Evolutionary conservation across 78 protist genomes (phyloP), one percentile per base, ranked within the genome.

Genomic region (Dictyostelium capitatum): DNA sequence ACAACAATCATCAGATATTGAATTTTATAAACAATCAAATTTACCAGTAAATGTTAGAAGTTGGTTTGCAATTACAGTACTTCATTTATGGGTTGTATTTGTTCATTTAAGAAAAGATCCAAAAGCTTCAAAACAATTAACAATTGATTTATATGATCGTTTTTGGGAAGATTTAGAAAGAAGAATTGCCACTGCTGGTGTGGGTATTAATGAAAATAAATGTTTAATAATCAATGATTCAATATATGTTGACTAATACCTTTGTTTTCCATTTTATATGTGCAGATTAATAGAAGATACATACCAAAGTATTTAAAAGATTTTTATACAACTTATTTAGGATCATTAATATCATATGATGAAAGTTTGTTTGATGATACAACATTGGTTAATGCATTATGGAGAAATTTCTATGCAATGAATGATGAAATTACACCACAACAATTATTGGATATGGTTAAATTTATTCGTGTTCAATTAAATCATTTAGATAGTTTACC

Each of bases 161-260:
- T 87, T 77, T 77, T 87, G 93, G 93, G 93, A 87, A n/a, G 93
- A 87, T 77, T 65, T 87, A 43, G 93, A 77, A 62, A 74, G 19
- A 17, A 87, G 54, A 77, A 87, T 87, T 23, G 85, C 51, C 12
- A 48, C 69, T 47, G 93, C 83, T 47, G 93, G 93, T 87, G 93
- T 87, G 77, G 28, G 84, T 87, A 69, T 65, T n/a, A 20, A 79
- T 4, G 3, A 37, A 8, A 37, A 43, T n/a, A n/a, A n/a, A n/a
- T n/a, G n/a, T n/a, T n/a, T n/a, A n/a, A n/a, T n/a, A n/a, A n/a
- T n/a, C n/a, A n/a, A n/a, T n/a, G n/a, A n/a, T 0, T 51, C 7
- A 51, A 79, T 17, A 79, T 28, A n/a, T n/a, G 14, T 25, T 47
- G 7, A 75, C 19, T 30, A 47, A 77, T 50, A 77, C 4, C 3